These are phyloP conservation scores for Russula olivacea DNA, from an alignment of 768 basidiomycete species.

Conservation along the genomic window DNA sequence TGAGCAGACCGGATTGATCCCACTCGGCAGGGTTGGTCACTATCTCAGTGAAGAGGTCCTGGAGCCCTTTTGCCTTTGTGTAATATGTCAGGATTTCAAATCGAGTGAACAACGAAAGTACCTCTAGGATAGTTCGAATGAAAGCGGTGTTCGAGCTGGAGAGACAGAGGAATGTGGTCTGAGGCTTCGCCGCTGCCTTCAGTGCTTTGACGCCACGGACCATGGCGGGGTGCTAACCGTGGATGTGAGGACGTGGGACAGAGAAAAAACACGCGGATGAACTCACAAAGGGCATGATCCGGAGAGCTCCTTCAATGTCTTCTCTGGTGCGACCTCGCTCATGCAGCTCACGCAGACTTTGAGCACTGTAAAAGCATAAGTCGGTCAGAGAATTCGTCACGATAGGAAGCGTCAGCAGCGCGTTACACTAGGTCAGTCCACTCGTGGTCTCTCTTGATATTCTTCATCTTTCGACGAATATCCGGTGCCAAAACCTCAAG, in stretches of 20 bases:
- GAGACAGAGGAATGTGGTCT: constrained; percentile 80
- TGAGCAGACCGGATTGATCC: constrained; percentile 61
- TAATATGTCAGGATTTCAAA: background rate
- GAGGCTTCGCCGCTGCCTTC: constrained; percentile 56
- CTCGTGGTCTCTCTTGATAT: constrained; percentile 55
- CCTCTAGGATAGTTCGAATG: constrained; percentile 86
- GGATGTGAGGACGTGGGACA: background rate
- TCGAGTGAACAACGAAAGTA: constrained; percentile 27
- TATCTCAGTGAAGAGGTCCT: constrained; percentile 70
- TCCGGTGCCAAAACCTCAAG: constrained; percentile 84
- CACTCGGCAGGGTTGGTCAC: constrained; percentile 92
- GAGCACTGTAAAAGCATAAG: constrained; percentile 41
- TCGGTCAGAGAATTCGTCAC: constrained; percentile 5
- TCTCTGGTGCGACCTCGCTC: constrained; percentile 59
- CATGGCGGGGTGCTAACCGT: constrained; percentile 96
- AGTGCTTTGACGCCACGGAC: constrained; percentile 76
- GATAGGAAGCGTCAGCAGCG: constrained; percentile 26
- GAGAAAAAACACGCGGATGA: background rate
- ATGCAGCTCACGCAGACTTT: constrained; percentile 65
- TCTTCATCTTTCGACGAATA: constrained; percentile 76
- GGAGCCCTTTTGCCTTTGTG: constrained; percentile 72
- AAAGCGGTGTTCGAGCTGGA: constrained; percentile 93
- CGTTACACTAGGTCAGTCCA: constrained; percentile 95
- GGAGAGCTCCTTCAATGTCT: constrained; percentile 73
- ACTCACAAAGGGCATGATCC: constrained; percentile 82